Evolutionary conservation across 768 basidiomycete genomes (phyloP), one percentile per base, ranked within the genome.

Genomic region (Psilocybe tampanensis): DNA sequence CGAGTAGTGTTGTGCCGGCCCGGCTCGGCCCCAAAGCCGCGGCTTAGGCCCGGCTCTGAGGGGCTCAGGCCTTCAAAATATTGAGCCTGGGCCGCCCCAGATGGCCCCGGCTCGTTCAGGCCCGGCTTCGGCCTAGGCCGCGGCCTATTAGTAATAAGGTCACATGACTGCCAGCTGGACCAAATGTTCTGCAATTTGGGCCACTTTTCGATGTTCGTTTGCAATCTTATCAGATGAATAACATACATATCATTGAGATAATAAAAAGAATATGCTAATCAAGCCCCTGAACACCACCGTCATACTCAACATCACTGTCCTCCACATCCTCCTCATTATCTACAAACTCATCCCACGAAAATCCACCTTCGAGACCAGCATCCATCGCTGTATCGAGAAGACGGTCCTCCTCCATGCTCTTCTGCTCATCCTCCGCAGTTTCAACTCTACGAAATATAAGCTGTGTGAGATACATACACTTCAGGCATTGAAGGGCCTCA

Each of bases 381-480:
- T n/a, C n/a, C n/a, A n/a, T n/a, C n/a, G n/a, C n/a, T n/a, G n/a
- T n/a, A 19, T 44, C 44, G 13, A 24, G 13, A 21, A 45, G 32
- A 15, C 26, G 43, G 24, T 54, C 52, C 2, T 8, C 13, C 19
- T 54, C 9, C 44, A 60, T 26, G 41, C 57, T 52, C 2, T 50
- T n/a, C 45, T 60, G 52, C 4, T 54, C 15, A 3, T 51, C 18
- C 7, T 17, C 17, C 11, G 39, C 24, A n/a, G 42, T 21, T 6
- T 24, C 9, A 4, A 64, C 58, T 44, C 68, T 63, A 11, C 65
- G 51, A 55, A 72, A 74, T 1, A 72, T 47, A 0, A 73, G 43
- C 4, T 61, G 48, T 56, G 74, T 71, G 1, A 60, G 29, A 68
- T 72, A 24, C 22, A 26, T 29, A 29, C 29, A 29, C 9, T 29